Evolutionary conservation across 2,329 filamentous ascomycete genomes (phyloP), one percentile per base, ranked within the genome.

Genomic region (Cordyceps javanica): DNA sequence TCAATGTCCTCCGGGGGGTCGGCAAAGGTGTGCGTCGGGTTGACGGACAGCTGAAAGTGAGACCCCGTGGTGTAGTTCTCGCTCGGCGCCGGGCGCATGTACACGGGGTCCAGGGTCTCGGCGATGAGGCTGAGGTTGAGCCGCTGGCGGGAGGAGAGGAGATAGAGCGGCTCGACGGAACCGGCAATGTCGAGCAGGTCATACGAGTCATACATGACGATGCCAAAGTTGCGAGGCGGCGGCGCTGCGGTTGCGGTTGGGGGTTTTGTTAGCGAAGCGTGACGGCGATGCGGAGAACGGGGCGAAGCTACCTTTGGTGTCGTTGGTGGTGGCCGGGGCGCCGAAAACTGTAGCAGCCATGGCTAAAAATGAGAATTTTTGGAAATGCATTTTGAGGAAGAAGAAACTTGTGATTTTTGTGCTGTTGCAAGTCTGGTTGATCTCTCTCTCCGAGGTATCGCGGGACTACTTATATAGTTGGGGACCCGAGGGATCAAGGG

Each of bases 1-100:
- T 73, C 72, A 1, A 78, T 77, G 3, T 76, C 73, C 3, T 69
- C 69, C 1, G 78, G 80, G 2, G 76, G 73, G 3, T 72, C 66
- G 48, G 68, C 72, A 62, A 83, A 84, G 0, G 83, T 87, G 64
- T 74, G 71, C 5, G 75, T 77, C 14, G 76, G 72, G 39, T 69
- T 61, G 36, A 77, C 55, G 38, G 61, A 59, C 25, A 72, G 66
- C 46, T 63, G 66, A 58, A 74, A 72, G 45, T 62, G 62, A 19
- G 67, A 68, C 58, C 65, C 63, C 57, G 49, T 52, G 6, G 55
- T 41, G 62, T 68, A 67, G 42, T 3, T 58, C 23, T 41, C 42
- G 56, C 19, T 16, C 10, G 25, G 5, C 11, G 41, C 41, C 5
- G 61, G 58, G 8, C 68, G 62, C 4, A 74, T 73, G 16, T 65